These are phyloP conservation scores for Globisporangium heterothallicum DNA, from an alignment of 352 stramenopile species.

Conservation along the genomic window DNA sequence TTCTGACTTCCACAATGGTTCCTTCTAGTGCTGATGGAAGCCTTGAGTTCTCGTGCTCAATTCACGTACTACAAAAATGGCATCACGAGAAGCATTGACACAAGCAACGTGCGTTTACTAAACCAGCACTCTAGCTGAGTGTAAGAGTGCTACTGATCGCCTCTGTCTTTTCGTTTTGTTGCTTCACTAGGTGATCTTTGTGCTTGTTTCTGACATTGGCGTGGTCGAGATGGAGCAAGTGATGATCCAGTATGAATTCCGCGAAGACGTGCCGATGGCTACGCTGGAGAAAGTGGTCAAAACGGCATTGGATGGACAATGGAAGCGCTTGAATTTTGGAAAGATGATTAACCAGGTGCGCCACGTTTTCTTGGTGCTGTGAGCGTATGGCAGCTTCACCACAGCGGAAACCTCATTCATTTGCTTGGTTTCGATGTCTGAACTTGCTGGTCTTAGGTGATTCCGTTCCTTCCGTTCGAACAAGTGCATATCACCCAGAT, in stretches of 20 bases:
- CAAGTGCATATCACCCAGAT: constrained; percentile 75
- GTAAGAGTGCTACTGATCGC: too few relatives aligned
- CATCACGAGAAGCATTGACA: constrained; percentile 59
- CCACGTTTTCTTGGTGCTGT: background rate
- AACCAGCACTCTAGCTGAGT: too few relatives aligned
- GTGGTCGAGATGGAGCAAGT: constrained; percentile 78
- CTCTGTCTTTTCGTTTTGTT: constrained; percentile 9
- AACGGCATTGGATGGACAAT: constrained; percentile 71
- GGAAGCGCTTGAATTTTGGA: constrained; percentile 84
- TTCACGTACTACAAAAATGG: constrained; percentile 76
- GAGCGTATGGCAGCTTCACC: too few relatives aligned
- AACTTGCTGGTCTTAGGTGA: constrained; percentile 36
- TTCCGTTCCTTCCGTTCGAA: constrained; percentile 87
- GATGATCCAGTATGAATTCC: constrained; percentile 75
- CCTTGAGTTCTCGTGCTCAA: constrained; percentile 59
- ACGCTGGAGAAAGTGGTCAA: constrained; percentile 78
- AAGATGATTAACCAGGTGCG: constrained; percentile 85
- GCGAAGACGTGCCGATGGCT: constrained; percentile 52
- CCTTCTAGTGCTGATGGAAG: constrained; percentile 62
- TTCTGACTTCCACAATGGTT: constrained; percentile 2
- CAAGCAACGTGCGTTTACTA: constrained; percentile 56
- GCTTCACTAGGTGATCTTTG: constrained; percentile 65
- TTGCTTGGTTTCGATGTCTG: background rate
- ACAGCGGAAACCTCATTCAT: background rate
- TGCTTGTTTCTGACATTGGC: constrained; percentile 88